Conservation (phyloP, 2,329 filamentous ascomycete genomes). For the Shiraia sp. region DNA sequence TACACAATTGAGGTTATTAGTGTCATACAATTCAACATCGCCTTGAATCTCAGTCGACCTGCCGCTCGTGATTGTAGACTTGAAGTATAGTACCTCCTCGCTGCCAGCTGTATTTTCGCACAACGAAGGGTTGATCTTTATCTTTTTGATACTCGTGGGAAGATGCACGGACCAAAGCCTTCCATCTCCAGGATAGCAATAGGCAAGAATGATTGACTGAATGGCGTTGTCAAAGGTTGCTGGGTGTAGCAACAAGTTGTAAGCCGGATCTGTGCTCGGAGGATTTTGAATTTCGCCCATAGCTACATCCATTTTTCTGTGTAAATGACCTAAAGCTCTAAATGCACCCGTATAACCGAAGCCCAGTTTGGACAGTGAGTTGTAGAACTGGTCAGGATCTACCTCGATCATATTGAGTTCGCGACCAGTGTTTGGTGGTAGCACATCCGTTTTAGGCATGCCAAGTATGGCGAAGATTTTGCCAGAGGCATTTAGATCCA, state of each 20-base stretch:
- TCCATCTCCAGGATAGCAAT: slow-evolving; percentile 29
- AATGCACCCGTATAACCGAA: slow-evolving; percentile 18
- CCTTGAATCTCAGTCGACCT: background rate
- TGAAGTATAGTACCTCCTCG: background rate
- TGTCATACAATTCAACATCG: background rate
- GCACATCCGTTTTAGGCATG: too few species aligned
- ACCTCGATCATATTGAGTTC: background rate
- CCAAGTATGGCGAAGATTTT: too few species aligned
- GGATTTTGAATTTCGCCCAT: too few species aligned
- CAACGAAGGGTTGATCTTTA: slow-evolving; percentile 1
- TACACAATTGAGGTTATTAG: too few species aligned
- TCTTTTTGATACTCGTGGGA: slow-evolving; percentile 14
- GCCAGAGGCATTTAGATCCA: too few species aligned
- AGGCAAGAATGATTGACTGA: slow-evolving; percentile 32
- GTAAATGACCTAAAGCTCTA: background rate
- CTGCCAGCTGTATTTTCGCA: background rate
- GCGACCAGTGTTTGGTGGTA: too few species aligned
- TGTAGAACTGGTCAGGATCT: slow-evolving; percentile 10
- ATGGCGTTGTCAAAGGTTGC: slow-evolving; percentile 31
- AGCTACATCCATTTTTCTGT: too few species aligned
- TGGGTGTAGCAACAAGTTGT: slow-evolving; percentile 15
- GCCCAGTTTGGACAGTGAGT: slow-evolving; percentile 10
- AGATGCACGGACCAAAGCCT: slow-evolving; percentile 24
- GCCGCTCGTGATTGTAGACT: background rate
- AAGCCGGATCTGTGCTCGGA: background rate